A percentile compares a stretch with the other conserved stretches of the same genome.
Conservation (phyloP, 2,329 filamentous ascomycete species). For the Phoma herbarum region DNA sequence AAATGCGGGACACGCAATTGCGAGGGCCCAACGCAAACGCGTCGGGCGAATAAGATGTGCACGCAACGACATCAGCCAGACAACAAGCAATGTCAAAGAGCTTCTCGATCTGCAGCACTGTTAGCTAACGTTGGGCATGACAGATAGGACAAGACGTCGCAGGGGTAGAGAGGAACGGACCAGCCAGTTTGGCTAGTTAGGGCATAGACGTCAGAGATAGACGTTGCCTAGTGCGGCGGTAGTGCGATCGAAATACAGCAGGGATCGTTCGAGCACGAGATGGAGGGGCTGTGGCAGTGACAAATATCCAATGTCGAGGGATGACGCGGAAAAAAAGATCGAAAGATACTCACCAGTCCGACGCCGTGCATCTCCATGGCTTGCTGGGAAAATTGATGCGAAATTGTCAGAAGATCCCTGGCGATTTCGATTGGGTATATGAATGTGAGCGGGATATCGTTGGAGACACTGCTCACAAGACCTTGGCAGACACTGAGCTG, state of each 20-base stretch:
- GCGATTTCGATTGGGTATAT: conserved; percentile 69
- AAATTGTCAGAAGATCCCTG: conserved; percentile 67
- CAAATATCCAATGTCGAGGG: conserved; percentile 20
- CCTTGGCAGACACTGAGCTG: conserved; percentile 73
- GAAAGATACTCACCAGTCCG: conserved; percentile 67
- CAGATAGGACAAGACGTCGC: conserved; percentile 13
- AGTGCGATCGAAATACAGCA: conserved; percentile 23
- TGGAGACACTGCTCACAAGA: conserved; percentile 66
- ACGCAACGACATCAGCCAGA: conserved; percentile 75
- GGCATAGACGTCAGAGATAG: conserved; percentile 38
- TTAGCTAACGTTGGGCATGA: conserved; percentile 29
- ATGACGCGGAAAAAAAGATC: conserved; percentile 15
- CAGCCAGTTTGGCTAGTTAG: conserved; percentile 25
- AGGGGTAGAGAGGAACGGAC: conserved; percentile 29
- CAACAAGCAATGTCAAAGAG: too few species aligned
- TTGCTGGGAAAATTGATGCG: conserved; percentile 74
- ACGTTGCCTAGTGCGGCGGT: conserved; percentile 34
- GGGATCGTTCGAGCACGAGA: conserved; percentile 28
- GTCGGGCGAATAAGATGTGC: conserved; percentile 62
- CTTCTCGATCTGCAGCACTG: conserved; percentile 71
- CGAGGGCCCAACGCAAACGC: conserved; percentile 67
- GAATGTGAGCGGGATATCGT: conserved; percentile 68
- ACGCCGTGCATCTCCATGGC: conserved; percentile 79
- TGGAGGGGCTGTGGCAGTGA: conserved; percentile 19
- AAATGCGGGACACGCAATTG: conserved; percentile 75